Base-by-base conservation (phyloP, 2,329 filamentous ascomycete genomes). In the Mycosphaerella arachidis region DNA sequence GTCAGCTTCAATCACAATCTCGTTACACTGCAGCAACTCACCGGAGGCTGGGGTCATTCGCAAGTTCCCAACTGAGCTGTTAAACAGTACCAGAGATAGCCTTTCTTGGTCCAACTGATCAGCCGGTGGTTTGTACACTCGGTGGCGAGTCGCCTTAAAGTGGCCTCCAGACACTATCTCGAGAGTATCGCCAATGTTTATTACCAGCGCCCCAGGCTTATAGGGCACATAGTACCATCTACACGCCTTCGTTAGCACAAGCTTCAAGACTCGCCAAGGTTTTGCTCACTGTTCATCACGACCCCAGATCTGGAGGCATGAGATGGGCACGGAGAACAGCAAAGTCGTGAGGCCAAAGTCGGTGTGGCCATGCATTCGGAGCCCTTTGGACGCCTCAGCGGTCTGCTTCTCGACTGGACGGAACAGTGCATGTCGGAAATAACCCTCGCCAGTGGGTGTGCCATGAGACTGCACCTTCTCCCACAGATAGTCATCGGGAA, bases 101-200 rank as follows among this genome's bases (percentile, higher is more conserved):
- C 76, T 71, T 63, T 78, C 75, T 29, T 75, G 56, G 58, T 75
- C 67, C 6, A 71, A 72, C 66, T 81, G 79, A 52, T 81, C 79
- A 8, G 72, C 60, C 1, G 79, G 79, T 1, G 79, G 79, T 10
- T 74, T 72, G 48, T 77, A 73, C 0, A 82, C 79, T 1, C 79
- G 76, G 57, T 82, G 79, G 18, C 79, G 72, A 20, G 74, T 79
- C 4, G 74, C 77, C 66, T 81, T 80, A 37, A 81, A 72, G 61
- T 74, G 74, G 27, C 74, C 72, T 16, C 69, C 70, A 0, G 73
- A 74, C 50, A 72, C 67, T 48, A 72, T 70, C 7, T 68, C 68
- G 54, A 75, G 71, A 1, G 71, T 72, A 40, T 75, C 73, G 30
- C 72, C 72, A 31, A 74, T 68, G 58, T 75, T 75, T 55, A 75